A percentile compares a stretch with the other conserved stretches of the same genome.
These are phyloP conservation scores for Epichloe sibirici DNA, from an alignment of 2,329 filamentous ascomycete genomes.

Conservation along the genomic window DNA sequence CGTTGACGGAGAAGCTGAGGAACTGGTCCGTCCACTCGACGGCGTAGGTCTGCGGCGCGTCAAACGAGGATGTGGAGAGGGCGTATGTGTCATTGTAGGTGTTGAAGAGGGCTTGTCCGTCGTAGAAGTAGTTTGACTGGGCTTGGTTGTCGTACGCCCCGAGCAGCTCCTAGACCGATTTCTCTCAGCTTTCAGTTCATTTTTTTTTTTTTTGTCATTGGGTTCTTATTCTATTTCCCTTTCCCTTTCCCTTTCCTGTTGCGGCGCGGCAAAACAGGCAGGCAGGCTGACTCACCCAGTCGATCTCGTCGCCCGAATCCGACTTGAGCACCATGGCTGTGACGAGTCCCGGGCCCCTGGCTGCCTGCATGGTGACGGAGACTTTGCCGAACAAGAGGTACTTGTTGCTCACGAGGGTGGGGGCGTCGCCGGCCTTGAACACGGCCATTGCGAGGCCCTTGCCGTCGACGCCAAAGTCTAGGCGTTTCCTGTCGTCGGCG, in stretches of 20 bases:
- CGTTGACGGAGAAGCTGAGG: conserved; percentile 49
- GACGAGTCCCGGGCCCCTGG: conserved; percentile 62
- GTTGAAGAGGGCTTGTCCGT: conserved; percentile 44
- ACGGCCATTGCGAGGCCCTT: conserved; percentile 37
- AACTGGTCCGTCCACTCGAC: conserved; percentile 52
- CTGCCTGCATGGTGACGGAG: conserved; percentile 56
- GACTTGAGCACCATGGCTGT: conserved; percentile 68
- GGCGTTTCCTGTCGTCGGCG: conserved; percentile 13
- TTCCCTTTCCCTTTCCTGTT: not conserved
- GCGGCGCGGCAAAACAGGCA: not conserved
- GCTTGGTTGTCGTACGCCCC: conserved; percentile 37
- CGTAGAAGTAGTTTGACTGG: conserved; percentile 71
- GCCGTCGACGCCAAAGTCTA: conserved; percentile 15
- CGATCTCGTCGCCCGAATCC: conserved; percentile 66
- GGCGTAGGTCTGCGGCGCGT: conserved; percentile 49
- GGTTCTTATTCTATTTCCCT: not conserved
- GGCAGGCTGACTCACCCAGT: conserved; percentile 15
- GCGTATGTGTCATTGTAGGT: conserved; percentile 36
- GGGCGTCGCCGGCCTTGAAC: conserved; percentile 39
- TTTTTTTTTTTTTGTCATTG: not conserved
- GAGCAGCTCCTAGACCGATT: conserved; percentile 14
- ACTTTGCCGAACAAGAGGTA: conserved; percentile 80
- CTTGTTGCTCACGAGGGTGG: conserved; percentile 55
- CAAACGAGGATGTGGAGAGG: conserved; percentile 26
- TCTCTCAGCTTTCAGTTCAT: not conserved